Conservation (phyloP, 441 rosid genomes). For the Corymbia citriodora region DNA sequence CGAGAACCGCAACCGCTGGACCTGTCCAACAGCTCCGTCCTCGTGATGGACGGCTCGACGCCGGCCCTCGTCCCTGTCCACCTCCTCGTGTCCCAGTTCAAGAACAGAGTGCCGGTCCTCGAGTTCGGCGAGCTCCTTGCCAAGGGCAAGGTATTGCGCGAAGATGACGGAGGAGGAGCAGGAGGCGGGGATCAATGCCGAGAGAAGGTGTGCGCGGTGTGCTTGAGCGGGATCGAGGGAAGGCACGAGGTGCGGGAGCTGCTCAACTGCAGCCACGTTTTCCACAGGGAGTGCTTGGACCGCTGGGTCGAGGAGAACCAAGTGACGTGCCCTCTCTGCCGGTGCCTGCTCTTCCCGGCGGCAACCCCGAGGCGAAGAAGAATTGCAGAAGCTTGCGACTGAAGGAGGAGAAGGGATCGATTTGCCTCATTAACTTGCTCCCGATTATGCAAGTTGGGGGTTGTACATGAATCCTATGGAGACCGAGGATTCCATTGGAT, state of each 20-base stretch:
- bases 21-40: slow-evolving; percentile 1
- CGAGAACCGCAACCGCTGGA: background rate
- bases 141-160: background rate
- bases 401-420: background rate
- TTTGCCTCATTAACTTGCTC: background rate
- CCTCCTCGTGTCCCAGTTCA: slow-evolving; percentile 9
- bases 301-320: slow-evolving; percentile 24
- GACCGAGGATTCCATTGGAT: background rate
- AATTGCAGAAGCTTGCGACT: background rate
- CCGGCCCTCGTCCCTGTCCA: slow-evolving; percentile 16
- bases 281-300: slow-evolving; percentile 32
- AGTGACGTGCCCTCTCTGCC: slow-evolving; percentile 28
- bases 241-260: slow-evolving; percentile 22
- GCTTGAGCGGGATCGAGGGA: slow-evolving; percentile 14
- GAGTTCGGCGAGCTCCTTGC: slow-evolving; percentile 7
- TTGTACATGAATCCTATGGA: background rate
- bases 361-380: background rate
- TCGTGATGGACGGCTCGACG: slow-evolving; percentile 12
- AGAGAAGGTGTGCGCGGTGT: slow-evolving; percentile 11
- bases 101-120: slow-evolving; percentile 13
- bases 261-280: slow-evolving; percentile 27
- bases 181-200: background rate
- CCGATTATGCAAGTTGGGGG: background rate
- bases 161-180: background rate
- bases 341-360: background rate